Evolutionary conservation across 768 basidiomycete genomes (phyloP).

Genomic region (Boletellus ananiceps): DNA sequence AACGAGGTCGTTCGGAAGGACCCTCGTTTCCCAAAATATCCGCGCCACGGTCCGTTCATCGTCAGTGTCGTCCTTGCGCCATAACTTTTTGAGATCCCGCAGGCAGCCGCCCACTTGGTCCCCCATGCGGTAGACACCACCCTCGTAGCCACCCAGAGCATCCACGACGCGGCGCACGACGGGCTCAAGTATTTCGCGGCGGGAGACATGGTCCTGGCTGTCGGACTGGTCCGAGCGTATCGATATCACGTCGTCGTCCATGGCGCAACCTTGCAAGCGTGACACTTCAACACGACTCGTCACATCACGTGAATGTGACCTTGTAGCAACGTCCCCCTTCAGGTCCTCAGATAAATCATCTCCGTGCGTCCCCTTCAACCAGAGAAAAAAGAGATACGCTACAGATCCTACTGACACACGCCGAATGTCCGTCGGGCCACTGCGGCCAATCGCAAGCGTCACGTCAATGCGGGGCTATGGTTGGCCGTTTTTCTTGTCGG

Average conservation of each 20-base stretch:
- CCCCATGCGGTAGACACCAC: conserved; percentile 64
- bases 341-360: conserved; percentile 4
- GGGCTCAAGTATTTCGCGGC: conserved; percentile 58
- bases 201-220: conserved; percentile 31
- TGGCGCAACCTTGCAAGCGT: conserved; percentile 9
- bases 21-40: conserved; percentile 85
- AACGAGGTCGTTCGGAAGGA: conserved; percentile 82
- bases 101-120: conserved; percentile 82
- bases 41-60: conserved; percentile 95
- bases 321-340: background rate
- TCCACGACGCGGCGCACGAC: conserved; percentile 72
- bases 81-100: conserved; percentile 91
- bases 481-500: conserved; percentile 31
- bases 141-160: conserved; percentile 75
- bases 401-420: background rate
- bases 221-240: conserved; percentile 28
- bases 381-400: background rate
- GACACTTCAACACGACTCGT: conserved; percentile 22
- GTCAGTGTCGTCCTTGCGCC: conserved; percentile 95
- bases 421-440: background rate
- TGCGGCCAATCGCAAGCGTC: background rate
- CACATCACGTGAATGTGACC: conserved; percentile 25
- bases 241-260: conserved; percentile 35
- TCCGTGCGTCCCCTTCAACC: conserved; percentile 6
- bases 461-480: conserved; percentile 18